Base-by-base conservation (phyloP, 805 yeast species). In the Nakazawaea pomicola region DNA sequence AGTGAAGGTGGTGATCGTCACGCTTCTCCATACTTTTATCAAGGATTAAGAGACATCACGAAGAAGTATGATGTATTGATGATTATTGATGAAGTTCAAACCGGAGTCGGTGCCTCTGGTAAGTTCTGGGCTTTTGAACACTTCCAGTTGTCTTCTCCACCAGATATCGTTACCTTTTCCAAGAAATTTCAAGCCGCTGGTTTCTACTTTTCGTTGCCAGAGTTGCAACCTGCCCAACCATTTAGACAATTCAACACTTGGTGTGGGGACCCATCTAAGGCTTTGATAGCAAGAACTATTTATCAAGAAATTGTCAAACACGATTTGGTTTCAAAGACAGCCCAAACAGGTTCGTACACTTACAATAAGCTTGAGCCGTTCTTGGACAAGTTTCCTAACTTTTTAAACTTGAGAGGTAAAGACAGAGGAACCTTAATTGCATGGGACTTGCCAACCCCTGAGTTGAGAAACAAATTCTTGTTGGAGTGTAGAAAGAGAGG, bases 1-100 rank as follows among this genome's bases (percentile, higher is more conserved):
- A 72, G 84, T 6, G 87, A 80, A 65, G 87, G 86, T 55, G 87
- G 87, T 55, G 87, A 80, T 58, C 80, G 80, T 65, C 87, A 80
- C 51, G 86, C 81, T 0, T 69, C 82, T 10, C 59, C 75, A 18
- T 67, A 59, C 40, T 80, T 77, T 58, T 76, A 78, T 67, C 84
- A 80, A 59, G 72, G 76, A n/a, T 60, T 80, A 47, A 71, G 87
- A 62, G 76, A 72, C 33, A 53, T 80, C 41, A 78, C 86, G 20
- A 57, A 68, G 49, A 73, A 78, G 53, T 60, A 76, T 58, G 78
- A 68, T 31, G 68, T 77, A 27, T 67, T 79, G 41, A 66, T 77
- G 72, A 80, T 80, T 50, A 72, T 80, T 23, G 87, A 80, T 53
- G 87, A 80, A 60, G 87, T 80, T 30, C 87, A 80, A 61, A 78